phyloP scores from a whole-genome alignment of 1,139 yeast species.

The Trichomonascaceae sp. region DNA sequence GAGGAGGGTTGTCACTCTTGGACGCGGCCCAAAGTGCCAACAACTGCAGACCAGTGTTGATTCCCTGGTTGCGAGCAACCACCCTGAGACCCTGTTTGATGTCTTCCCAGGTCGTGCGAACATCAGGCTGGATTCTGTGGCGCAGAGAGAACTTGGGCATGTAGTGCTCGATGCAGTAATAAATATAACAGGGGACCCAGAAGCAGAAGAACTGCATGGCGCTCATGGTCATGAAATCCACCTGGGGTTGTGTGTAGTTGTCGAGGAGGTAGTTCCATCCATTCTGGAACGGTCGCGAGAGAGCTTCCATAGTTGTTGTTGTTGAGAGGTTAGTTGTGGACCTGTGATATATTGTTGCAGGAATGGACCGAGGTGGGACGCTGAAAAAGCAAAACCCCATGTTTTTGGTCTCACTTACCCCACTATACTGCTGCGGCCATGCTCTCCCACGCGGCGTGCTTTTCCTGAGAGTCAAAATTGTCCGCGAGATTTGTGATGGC shows the following conservation, averaged over 20 bases:
- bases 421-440: too few relatives aligned
- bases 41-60: slow-evolving; percentile 7
- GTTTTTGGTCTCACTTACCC: too few relatives aligned
- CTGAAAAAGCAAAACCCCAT: too few relatives aligned
- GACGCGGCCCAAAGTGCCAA: slow-evolving; percentile 3
- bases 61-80: slow-evolving; percentile 8
- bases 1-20: slow-evolving; percentile 1
- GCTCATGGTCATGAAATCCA: background rate
- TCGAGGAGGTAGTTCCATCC: slow-evolving; percentile 25
- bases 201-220: slow-evolving; percentile 10
- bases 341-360: too few relatives aligned
- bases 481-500: too few relatives aligned
- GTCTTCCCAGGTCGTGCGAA: slow-evolving; percentile 11
- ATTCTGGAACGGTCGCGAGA: background rate
- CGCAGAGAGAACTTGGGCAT: slow-evolving; percentile 9
- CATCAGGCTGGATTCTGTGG: slow-evolving; percentile 13
- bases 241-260: background rate
- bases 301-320: too few relatives aligned
- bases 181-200: slow-evolving; percentile 12
- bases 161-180: slow-evolving; percentile 6
- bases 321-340: too few relatives aligned
- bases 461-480: too few relatives aligned
- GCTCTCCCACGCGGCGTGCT: too few relatives aligned
- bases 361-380: too few relatives aligned
- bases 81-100: slow-evolving; percentile 8